Base-by-base conservation (phyloP, 148 eudicot genomes). In the Chenopodium formosanum region DNA sequence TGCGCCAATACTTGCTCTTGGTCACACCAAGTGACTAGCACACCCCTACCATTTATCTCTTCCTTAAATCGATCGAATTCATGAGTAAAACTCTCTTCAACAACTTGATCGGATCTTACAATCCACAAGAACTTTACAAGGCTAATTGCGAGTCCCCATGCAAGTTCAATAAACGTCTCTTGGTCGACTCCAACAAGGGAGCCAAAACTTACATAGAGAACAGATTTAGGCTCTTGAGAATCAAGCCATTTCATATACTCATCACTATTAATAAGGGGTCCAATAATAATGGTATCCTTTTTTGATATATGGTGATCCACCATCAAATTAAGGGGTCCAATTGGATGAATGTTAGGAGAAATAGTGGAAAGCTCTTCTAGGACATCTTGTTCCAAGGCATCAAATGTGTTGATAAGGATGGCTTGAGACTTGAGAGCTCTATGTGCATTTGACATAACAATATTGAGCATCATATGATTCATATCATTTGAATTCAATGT, bases 81-180 rank as follows among this genome's bases (percentile, higher is more conserved):
- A 2, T 78, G 9, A 56, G 7, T 46, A 2, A 34, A 16, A 13
- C 74, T 11, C 13, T 63, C 73, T 22, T 37, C 78, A 1, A 9
- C n/a, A 1, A 78, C 67, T 9, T 65, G 29, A 73, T 78, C 50
- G 2, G 64, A 70, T 46, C 85, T 72, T 62, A 78, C 53, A 1
- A 83, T 79, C 85, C 81, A 83, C 37, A 11, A 83, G 62, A 32
- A 83, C 73, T 4, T 63, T 37, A 1, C 25, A 32, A 16, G 78
- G 62, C 77, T 83, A 52, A 72, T 78, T 4, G 78, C 81, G 17
- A 83, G 78, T 6, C 85, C 85, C 85, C 78, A 78, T 11, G 85
- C 81, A 78, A 83, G 73, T 23, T 83, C 85, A 4, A 40, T 32
- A 4, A 83, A 50, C n/a, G 73, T 34, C 6, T 83, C 80, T 1